Base-by-base conservation (phyloP, 2,329 filamentous ascomycete genomes). In the Akanthomyces lecanii region DNA sequence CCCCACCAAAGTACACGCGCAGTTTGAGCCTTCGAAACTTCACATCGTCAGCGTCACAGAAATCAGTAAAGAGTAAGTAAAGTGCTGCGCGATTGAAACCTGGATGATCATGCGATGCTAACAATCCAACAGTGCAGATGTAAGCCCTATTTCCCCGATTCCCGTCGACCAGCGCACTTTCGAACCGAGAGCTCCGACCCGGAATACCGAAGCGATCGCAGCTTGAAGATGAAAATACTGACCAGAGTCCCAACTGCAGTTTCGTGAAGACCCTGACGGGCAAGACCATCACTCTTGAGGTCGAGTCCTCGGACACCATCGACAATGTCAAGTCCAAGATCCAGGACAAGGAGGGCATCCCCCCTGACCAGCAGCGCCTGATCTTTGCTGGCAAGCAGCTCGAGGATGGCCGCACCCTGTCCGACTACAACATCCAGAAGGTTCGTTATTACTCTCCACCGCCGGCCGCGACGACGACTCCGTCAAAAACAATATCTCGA, bases 321-420 rank as follows among this genome's bases (percentile, higher is more conserved):
- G 94, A 98, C 89, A 98, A 97, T 88, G 94, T 98, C 82, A 98
- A 98, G 89, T 89, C 89, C 85, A 97, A 97, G 90, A 97, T 98
- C 81, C 94, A 97, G 85, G 93, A 97, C 84, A 97, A 97, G 90
- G 94, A 97, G 85, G 94, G 94, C 74, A 97, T 97, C 72, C 94
- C 94, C 74, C 93, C 93, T 70, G 94, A 97, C 82, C 93, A 97
- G 82, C 94, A 98, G 87, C 93, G 94, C 77, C 81, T 98, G 85
- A 97, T 97, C 84, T 98, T 98, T 80, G 93, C 93, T 74, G 93
- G 94, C 81, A 97, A 97, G 90, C 94, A 97, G 85, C 90, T 98
- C 70, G 94, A 97, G 87, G 94, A 98, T 84, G 93, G 93, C 82
- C 91, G 93, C 76, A 97, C 94, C 67, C 87, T 97, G 69, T 91